Evolutionary conservation across 352 stramenopile species (phyloP).

Genomic region (Thraustotheca clavata): DNA sequence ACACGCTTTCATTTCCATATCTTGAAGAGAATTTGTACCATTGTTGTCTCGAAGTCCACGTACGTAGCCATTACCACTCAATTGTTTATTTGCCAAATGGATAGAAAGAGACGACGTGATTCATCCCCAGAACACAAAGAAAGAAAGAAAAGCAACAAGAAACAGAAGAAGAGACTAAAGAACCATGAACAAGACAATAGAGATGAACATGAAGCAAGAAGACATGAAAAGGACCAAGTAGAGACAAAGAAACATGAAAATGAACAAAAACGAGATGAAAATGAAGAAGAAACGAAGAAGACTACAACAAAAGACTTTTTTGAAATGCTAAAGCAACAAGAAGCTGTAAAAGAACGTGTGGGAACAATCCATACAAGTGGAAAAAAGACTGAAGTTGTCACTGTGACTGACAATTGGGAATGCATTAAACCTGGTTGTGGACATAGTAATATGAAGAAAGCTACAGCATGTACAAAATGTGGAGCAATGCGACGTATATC

Average conservation of each 20-base stretch:
- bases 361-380: constrained; percentile 10
- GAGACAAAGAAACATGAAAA: neutral
- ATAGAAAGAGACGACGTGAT: too few species aligned
- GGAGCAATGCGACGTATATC: constrained; percentile 18
- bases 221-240: neutral
- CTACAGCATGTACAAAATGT: constrained; percentile 12
- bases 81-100: neutral
- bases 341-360: neutral
- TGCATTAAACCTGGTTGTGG: constrained; percentile 14
- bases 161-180: constrained; percentile 3
- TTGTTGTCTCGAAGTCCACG: constrained; percentile 77
- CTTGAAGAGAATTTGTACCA: constrained; percentile 30
- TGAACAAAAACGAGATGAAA: neutral
- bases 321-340: constrained; percentile 17
- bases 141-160: constrained; percentile 11
- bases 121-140: neutral
- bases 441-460: constrained; percentile 20
- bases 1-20: neutral
- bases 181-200: neutral
- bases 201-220: neutral
- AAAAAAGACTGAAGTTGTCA: constrained; percentile 1
- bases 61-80: constrained; percentile 35
- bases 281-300: neutral
- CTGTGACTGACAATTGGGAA: constrained; percentile 13
- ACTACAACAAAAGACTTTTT: constrained; percentile 11